Evolutionary conservation across 495 filamentous ascomycete genomes (phyloP).

Genomic region (Platismatia glauca): DNA sequence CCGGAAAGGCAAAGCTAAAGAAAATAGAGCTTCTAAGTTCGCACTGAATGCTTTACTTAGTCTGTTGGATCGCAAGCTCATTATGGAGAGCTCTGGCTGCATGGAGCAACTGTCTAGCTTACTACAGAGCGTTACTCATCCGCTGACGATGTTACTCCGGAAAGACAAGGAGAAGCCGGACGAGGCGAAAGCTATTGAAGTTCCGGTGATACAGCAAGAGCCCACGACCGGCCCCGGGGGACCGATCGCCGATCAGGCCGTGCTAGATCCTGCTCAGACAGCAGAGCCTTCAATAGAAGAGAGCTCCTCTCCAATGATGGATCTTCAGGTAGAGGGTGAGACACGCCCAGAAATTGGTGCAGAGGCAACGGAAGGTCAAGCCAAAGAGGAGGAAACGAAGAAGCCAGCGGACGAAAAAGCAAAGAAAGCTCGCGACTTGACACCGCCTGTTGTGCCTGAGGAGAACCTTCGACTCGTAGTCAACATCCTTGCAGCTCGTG

Average conservation of each 20-base stretch:
- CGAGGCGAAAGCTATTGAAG: constrained; percentile 22
- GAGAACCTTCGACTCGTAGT: constrained; percentile 86
- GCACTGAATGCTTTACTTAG: constrained; percentile 83
- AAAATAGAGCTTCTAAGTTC: constrained; percentile 72
- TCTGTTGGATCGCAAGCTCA: constrained; percentile 79
- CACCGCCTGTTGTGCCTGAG: constrained; percentile 80
- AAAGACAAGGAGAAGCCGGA: constrained; percentile 61
- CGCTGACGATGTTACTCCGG: constrained; percentile 70
- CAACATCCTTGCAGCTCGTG: constrained; percentile 88
- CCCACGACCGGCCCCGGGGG: constrained; percentile 18
- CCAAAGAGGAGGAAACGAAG: constrained; percentile 32
- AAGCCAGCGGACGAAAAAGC: constrained; percentile 39
- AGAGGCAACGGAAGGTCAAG: constrained; percentile 25
- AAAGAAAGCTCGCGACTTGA: constrained; percentile 65
- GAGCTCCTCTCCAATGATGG: constrained; percentile 16
- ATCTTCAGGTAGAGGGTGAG: constrained; percentile 11
- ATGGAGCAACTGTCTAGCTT: constrained; percentile 90
- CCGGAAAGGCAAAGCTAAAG: constrained; percentile 82
- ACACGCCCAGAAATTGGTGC: not conserved
- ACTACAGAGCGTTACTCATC: constrained; percentile 78
- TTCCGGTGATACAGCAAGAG: constrained; percentile 22
- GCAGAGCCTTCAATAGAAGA: constrained; percentile 11
- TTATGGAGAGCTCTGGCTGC: constrained; percentile 89
- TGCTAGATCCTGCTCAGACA: constrained; percentile 25
- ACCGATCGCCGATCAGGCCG: constrained; percentile 21